Evolutionary conservation across 2,329 filamentous ascomycete genomes (phyloP).

Genomic region (Colletotrichum limetticola): DNA sequence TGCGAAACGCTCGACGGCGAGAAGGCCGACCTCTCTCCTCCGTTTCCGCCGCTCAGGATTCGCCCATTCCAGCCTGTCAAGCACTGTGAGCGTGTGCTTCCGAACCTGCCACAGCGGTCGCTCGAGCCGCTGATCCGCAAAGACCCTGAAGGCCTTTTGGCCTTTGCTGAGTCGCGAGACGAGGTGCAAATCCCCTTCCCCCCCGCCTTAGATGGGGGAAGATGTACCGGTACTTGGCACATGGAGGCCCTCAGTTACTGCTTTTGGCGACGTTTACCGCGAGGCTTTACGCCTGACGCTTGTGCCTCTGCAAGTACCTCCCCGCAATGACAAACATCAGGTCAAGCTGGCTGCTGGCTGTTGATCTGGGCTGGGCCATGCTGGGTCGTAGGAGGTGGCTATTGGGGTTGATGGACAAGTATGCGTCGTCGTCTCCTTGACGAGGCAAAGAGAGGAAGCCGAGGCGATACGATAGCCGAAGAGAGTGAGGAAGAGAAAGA

Average conservation of each 20-base stretch:
- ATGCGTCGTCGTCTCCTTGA: neutral
- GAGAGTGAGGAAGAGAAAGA: neutral
- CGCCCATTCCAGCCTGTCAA: conserved; percentile 10
- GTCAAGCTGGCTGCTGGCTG: neutral
- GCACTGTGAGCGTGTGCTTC: neutral
- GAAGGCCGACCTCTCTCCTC: conserved; percentile 13
- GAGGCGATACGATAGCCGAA: neutral
- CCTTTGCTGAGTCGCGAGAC: conserved; percentile 21
- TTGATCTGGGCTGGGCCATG: neutral
- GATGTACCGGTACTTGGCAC: conserved; percentile 23
- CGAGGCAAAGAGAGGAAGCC: neutral
- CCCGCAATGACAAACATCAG: conserved; percentile 18
- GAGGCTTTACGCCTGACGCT: conserved; percentile 7
- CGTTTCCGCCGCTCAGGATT: conserved; percentile 3
- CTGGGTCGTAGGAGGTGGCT: neutral
- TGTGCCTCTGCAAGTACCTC: conserved; percentile 4
- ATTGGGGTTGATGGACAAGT: neutral
- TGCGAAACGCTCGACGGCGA: conserved; percentile 28
- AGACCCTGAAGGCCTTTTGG: conserved; percentile 24
- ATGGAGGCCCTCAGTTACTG: conserved; percentile 14
- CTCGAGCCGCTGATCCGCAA: conserved; percentile 36
- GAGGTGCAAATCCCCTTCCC: conserved; percentile 9
- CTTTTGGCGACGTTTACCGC: conserved; percentile 29
- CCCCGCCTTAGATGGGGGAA: conserved; percentile 10
- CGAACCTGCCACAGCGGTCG: conserved; percentile 32